Evolutionary conservation across 169 alveolate species (phyloP), one percentile per base, ranked within the genome.

Genomic region (Eimeria acervulina): DNA sequence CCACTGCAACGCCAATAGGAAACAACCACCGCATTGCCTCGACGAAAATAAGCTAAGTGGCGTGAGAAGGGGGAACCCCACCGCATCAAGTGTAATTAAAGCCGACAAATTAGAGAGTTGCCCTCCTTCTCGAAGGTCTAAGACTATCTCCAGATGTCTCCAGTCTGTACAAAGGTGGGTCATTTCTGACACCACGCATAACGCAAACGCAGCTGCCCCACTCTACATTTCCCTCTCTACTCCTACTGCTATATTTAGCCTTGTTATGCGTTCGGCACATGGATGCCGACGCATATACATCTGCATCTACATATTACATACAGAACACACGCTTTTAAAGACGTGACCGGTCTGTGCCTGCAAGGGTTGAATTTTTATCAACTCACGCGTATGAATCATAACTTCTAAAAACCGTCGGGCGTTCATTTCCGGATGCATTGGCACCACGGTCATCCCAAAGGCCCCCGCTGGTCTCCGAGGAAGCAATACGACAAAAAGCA

Each of bases 361-460:
- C 47, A 17, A 31, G 0, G 47, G 28, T 38, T 13, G 28, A 21
- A 21, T 21, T 13, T 59, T 59, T 7, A 6, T 6, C 38, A 63
- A 42, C 89, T 78, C 66, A 84, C 92, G 92, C 51, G 92, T 84
- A 40, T 84, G 92, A 17, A 84, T 55, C 78, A 84, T 55, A 40
- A 84, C 92, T 84, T 84, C 92, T 44, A 84, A 40, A 84, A 84
- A 84, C 33, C 92, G 92, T 51, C 92, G 92, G 47, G 92, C 31
- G 76, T 84, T 84, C 92, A 84, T 84, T 40, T 84, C 92, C 31
- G 92, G 92, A 84, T 84, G 92, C 92, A 84, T 55, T 13, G 92
- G 92, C 78, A 84, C 92, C 23, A 84, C 78, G 19, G 92, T 84
- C 55, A 84, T 26, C 76, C 92, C 92, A 31, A 31, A 84, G 28